Percentiles rank a stretch among this genome's conserved stretches.
Evolutionary conservation across 2,329 filamentous ascomycete genomes (phyloP).

Genomic region (Talaromyces funiculosus): DNA sequence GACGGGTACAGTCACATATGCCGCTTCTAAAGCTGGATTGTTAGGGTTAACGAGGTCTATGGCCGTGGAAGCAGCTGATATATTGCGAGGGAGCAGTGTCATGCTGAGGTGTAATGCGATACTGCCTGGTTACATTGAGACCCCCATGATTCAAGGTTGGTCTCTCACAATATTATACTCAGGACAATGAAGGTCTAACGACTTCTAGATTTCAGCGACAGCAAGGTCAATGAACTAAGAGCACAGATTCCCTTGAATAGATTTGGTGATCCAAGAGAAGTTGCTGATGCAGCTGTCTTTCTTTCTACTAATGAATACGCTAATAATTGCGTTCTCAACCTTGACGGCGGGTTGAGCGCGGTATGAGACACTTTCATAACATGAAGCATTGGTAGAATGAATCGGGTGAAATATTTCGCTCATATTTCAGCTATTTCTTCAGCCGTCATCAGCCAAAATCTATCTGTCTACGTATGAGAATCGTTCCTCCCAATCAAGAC

Average conservation of each 20-base stretch:
- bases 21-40: slow-evolving; percentile 74
- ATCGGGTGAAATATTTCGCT: neutral
- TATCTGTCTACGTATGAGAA: neutral
- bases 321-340: slow-evolving; percentile 78
- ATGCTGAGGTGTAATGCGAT: slow-evolving; percentile 72
- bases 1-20: slow-evolving; percentile 66
- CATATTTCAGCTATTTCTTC: neutral
- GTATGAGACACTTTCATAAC: slow-evolving; percentile 29
- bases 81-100: slow-evolving; percentile 53
- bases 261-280: slow-evolving; percentile 63
- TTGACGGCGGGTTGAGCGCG: slow-evolving; percentile 79
- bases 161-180: neutral
- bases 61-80: slow-evolving; percentile 28
- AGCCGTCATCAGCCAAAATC: neutral
- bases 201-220: slow-evolving; percentile 37
- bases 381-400: neutral
- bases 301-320: slow-evolving; percentile 73
- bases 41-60: slow-evolving; percentile 50
- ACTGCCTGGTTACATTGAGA: slow-evolving; percentile 76
- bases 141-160: slow-evolving; percentile 61
- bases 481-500: neutral
- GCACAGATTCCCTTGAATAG: slow-evolving; percentile 59
- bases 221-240: slow-evolving; percentile 26
- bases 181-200: neutral
- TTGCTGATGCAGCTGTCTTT: slow-evolving; percentile 77